Base-by-base conservation (phyloP, 148 eudicot genomes). In the Diospyros kaki region DNA sequence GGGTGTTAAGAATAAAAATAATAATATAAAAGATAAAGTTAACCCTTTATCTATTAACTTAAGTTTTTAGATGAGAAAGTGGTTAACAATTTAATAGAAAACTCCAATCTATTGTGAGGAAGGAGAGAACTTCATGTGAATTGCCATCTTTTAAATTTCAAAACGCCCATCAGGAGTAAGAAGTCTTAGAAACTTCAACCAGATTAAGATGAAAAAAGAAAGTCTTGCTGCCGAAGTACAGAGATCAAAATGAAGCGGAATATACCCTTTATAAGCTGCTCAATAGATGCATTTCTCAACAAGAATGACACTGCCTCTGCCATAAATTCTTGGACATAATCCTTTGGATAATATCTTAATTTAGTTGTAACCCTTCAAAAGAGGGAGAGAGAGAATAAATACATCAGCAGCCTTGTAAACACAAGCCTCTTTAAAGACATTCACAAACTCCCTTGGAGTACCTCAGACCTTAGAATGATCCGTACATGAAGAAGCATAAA, bases 221-320 rank as follows among this genome's bases (percentile, higher is more conserved):
- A 67, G 52, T 17, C 7, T 1, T 66, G 17, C 18, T 48, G 55
- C n/a, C 45, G 41, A 13, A n/a, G 38, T 8, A 13, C 17, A 41
- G 3, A 45, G 8, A 42, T 74, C 58, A 48, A 56, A 66, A 53
- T 71, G 38, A 60, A 46, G 52, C 18, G 54, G 55, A 53, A 72
- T 14, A 6, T 82, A 93, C 99, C 96, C 88, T 83, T 86, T 66
- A 50, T 75, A 69, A 90, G 90, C 82, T 92, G 93, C 66, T 84
- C 77, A 61, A 41, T 50, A 64, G 91, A 84, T 54, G 99, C 84
- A 81, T 83, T 93, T 75, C 99, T 89, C 77, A 95, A 82, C 82
- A 95, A 81, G 82, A 91, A 89, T 71, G 99, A 89, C 55, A 91
- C 79, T 4, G 91, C 84, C 84, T 93, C 89, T 6, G 97, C 97